Evolutionary conservation across 371 early-diverging fungal species (phyloP), one percentile per base, ranked within the genome.

Genomic region (Saksenaea oblongispora): DNA sequence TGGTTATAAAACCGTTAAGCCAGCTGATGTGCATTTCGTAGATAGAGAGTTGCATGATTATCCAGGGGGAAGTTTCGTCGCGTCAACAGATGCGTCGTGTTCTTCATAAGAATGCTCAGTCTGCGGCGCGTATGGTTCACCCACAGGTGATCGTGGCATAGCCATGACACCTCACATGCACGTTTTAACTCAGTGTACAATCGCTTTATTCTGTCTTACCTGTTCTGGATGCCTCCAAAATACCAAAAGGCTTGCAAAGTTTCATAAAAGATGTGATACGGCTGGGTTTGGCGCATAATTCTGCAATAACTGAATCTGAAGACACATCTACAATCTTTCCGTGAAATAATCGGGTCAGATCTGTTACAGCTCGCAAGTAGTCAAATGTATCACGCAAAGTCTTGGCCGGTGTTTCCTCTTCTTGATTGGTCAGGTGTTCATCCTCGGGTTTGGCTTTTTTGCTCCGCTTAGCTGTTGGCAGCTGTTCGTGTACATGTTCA

Each of bases 271-370:
- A 91, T 66, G 94, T 90, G 35, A 98, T 75, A 62, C 96, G 89
- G 47, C 84, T 82, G 34, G 93, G 86, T 70, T 95, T 96, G 39
- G 96, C 95, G 59, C 90, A 88, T 57, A 98, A 69, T 73, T 97
- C 95, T 13, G 96, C 82, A 13, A 94, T 86, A 3, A 92, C 83
- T 36, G 88, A 88, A 57, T 94, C 95, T 41, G 85, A 75, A 3
- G 89, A 87, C 10, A 98, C 94, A 76, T 98, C 97, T 17, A 95
- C 92, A n/a, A 98, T 79, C 63, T 84, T 85, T 64, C 92, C 98
- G 51, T 87, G 84, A 79, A 98, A 97, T 60, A 96, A 76, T 37
- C 87, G 84, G 14, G 96, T 83, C 44, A 97, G 82, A 66, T 93
- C 93, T 24, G 86, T 87, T 54, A 98, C 74, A 35, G 93, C 87